Conservation (phyloP, 192 early-diverging fungal species). For the Coemansia umbellata region DNA sequence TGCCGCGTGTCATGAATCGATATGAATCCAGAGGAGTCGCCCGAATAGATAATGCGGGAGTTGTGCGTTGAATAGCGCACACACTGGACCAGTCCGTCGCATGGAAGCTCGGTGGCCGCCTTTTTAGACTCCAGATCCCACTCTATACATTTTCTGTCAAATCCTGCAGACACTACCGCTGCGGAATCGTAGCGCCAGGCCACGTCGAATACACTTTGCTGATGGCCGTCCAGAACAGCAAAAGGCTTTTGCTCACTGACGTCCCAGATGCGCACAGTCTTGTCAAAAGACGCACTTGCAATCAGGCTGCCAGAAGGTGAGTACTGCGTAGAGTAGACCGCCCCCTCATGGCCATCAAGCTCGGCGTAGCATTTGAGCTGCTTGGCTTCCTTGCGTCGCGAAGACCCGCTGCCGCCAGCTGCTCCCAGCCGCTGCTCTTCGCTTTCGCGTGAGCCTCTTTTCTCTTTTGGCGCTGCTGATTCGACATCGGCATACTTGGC, state of each 20-base stretch:
- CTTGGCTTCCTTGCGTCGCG: slow-evolving; percentile 41
- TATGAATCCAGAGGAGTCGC: slow-evolving; percentile 75
- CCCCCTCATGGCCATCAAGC: slow-evolving; percentile 78
- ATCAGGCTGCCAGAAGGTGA: slow-evolving; percentile 77
- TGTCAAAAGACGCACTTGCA: slow-evolving; percentile 92
- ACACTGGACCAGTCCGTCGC: slow-evolving; percentile 45
- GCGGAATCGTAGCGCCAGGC: slow-evolving; percentile 40
- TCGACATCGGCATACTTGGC: slow-evolving; percentile 16
- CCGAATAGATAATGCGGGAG: slow-evolving; percentile 56
- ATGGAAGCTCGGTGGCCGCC: slow-evolving; percentile 12
- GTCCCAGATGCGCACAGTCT: slow-evolving; percentile 90
- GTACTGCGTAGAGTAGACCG: slow-evolving; percentile 87
- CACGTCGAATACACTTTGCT: slow-evolving; percentile 47
- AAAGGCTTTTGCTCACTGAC: slow-evolving; percentile 45
- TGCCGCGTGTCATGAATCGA: slow-evolving; percentile 39
- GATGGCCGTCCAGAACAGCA: slow-evolving; percentile 57
- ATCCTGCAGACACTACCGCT: slow-evolving; percentile 37
- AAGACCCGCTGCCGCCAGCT: slow-evolving; percentile 9
- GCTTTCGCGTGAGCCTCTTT: slow-evolving; percentile 16
- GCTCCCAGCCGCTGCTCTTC: slow-evolving; percentile 27
- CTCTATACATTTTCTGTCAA: slow-evolving; percentile 44
- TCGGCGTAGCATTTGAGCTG: slow-evolving; percentile 49
- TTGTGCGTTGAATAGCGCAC: slow-evolving; percentile 56
- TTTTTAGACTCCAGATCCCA: slow-evolving; percentile 40
- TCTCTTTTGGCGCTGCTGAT: slow-evolving; percentile 20